Evolutionary conservation across 495 filamentous ascomycete genomes (phyloP).

Genomic region (Usnea hakonensis): DNA sequence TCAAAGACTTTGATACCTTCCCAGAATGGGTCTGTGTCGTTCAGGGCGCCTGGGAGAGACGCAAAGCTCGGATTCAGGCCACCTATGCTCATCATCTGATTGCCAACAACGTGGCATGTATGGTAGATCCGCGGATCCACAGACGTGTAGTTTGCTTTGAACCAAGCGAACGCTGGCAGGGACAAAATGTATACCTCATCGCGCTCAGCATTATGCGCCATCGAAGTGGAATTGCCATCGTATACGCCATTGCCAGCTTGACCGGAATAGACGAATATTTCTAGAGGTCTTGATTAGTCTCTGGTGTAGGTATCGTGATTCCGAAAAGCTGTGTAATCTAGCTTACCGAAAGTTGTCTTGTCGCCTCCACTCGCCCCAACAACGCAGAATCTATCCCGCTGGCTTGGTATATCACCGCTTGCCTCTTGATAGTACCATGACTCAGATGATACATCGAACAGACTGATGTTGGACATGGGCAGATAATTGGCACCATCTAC

Average conservation of each 20-base stretch:
- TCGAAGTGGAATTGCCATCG: background rate
- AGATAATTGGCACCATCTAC: background rate
- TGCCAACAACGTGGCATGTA: background rate
- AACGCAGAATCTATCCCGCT: conserved; percentile 4
- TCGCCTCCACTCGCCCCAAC: conserved; percentile 6
- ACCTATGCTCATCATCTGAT: background rate
- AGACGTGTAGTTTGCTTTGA: background rate
- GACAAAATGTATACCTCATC: background rate
- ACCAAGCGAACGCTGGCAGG: background rate
- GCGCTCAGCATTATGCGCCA: background rate
- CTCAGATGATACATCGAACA: background rate
- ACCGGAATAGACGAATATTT: background rate
- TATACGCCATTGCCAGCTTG: background rate
- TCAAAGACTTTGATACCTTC: conserved; percentile 2
- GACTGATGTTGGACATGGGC: background rate
- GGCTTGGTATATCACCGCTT: background rate
- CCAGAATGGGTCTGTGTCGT: background rate
- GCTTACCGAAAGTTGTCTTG: conserved; percentile 4
- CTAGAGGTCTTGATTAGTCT: background rate
- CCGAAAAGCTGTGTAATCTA: background rate
- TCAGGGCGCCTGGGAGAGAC: background rate
- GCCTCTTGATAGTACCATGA: background rate
- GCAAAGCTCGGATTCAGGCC: too few species aligned
- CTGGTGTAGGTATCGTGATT: background rate
- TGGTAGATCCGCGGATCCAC: background rate